These are phyloP conservation scores for Xylariaceae sp. DNA, from an alignment of 2,329 filamentous ascomycete species.

Conservation along the genomic window DNA sequence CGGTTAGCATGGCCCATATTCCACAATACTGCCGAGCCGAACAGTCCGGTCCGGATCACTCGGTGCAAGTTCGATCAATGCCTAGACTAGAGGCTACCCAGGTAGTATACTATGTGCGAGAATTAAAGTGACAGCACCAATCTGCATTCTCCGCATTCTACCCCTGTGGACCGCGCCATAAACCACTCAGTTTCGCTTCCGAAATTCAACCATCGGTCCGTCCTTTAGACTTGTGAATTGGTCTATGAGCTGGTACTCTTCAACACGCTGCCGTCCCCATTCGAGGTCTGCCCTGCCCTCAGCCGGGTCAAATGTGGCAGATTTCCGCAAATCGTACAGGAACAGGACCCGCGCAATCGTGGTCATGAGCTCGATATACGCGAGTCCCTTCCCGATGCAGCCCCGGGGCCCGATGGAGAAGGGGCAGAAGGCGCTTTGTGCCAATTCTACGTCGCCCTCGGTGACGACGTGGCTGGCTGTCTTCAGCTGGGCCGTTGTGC, in stretches of 20 bases:
- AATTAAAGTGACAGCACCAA: background rate
- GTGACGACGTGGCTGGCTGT: conserved; percentile 38
- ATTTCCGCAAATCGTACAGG: conserved; percentile 55
- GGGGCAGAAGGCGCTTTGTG: conserved; percentile 68
- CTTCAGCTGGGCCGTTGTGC: conserved; percentile 35
- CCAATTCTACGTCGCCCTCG: conserved; percentile 49
- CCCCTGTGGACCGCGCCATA: too few species aligned
- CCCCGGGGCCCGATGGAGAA: conserved; percentile 67
- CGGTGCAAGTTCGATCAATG: too few species aligned
- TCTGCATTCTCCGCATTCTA: background rate
- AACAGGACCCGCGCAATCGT: conserved; percentile 59
- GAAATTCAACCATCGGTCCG: conserved; percentile 64
- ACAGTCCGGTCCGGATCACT: too few species aligned
- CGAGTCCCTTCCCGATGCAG: conserved; percentile 68
- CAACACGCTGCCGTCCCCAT: conserved; percentile 51
- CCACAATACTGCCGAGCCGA: too few species aligned
- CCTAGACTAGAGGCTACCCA: too few species aligned
- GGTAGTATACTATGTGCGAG: too few species aligned
- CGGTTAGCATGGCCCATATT: too few species aligned
- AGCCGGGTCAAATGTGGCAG: conserved; percentile 48
- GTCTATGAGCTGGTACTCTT: conserved; percentile 67
- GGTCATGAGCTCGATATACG: conserved; percentile 63
- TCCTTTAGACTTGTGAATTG: conserved; percentile 71
- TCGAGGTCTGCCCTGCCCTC: conserved; percentile 48
- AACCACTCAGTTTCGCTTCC: conserved; percentile 28